A percentile compares a stretch with the other conserved stretches of the same genome.
Conservation (phyloP, 768 basidiomycete genomes). For the Leccinum rimulosum region DNA sequence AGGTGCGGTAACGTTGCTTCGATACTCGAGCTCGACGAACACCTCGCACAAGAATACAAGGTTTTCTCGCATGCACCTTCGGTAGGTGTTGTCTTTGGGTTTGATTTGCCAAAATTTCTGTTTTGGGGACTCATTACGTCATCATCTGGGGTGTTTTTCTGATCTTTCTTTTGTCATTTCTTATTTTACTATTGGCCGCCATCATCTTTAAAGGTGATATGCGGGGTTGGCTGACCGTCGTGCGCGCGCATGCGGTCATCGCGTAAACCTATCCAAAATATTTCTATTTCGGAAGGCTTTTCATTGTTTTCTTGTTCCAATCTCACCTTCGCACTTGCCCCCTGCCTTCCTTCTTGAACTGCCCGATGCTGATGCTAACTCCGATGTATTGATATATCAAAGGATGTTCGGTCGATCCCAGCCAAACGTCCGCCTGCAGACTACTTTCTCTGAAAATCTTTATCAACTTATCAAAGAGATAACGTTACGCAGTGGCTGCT, state of each 20-base stretch:
- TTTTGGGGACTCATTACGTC: slow-evolving; percentile 6
- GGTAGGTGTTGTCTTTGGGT: slow-evolving; percentile 43
- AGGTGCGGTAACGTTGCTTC: slow-evolving; percentile 97
- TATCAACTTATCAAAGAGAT: slow-evolving; percentile 12
- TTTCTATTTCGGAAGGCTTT: slow-evolving; percentile 1
- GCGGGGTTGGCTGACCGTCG: slow-evolving; percentile 21
- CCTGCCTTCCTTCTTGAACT: neutral
- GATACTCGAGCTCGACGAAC: slow-evolving; percentile 91
- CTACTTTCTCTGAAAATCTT: slow-evolving; percentile 63
- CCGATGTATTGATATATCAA: neutral
- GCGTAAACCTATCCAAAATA: neutral
- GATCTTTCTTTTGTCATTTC: neutral
- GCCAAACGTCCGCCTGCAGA: slow-evolving; percentile 84
- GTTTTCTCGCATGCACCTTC: slow-evolving; percentile 90
- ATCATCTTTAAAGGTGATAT: slow-evolving; percentile 23
- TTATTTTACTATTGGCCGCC: neutral
- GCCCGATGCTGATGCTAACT: slow-evolving; percentile 2
- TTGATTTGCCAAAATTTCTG: neutral
- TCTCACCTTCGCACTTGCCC: neutral
- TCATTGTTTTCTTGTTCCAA: neutral
- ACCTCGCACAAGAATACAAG: slow-evolving; percentile 92
- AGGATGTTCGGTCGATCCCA: slow-evolving; percentile 82
- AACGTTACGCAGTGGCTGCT: no score
- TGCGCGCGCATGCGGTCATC: neutral
- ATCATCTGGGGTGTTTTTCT: slow-evolving; percentile 11